Evolutionary conservation across 495 filamentous ascomycete genomes (phyloP).

Genomic region (Penicillium cosmopolitanum): DNA sequence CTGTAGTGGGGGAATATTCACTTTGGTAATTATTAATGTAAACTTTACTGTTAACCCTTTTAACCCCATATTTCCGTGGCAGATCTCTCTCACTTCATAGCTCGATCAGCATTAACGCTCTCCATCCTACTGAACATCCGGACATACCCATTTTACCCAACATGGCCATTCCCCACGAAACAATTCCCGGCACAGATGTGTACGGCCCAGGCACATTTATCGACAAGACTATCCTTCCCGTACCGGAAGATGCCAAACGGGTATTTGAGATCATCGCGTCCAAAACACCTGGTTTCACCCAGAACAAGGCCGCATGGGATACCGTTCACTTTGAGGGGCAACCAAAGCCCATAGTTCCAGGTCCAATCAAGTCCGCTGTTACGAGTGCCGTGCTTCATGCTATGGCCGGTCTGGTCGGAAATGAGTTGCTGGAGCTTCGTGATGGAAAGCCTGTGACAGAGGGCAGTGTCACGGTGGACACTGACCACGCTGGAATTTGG

Average conservation of each 20-base stretch:
- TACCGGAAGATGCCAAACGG: conserved; percentile 30
- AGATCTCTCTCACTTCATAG: no score
- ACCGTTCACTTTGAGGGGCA: conserved; percentile 31
- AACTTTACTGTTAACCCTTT: no score
- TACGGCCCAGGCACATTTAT: conserved; percentile 37
- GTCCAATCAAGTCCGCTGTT: conserved; percentile 28
- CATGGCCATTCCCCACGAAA: conserved; percentile 21
- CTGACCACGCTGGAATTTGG: conserved; percentile 37
- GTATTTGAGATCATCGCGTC: conserved; percentile 30
- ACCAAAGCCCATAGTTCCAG: conserved; percentile 30
- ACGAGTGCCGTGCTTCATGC: conserved; percentile 34
- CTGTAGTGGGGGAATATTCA: no score
- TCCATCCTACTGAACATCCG: no score
- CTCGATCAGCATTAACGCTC: no score
- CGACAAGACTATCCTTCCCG: conserved; percentile 29
- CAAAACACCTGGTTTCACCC: conserved; percentile 30
- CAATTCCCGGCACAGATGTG: conserved; percentile 27
- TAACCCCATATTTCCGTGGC: no score
- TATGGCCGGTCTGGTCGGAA: conserved; percentile 32
- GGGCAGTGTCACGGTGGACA: conserved; percentile 26
- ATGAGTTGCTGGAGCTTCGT: conserved; percentile 33
- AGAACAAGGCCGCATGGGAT: conserved; percentile 27
- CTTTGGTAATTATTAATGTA: no score
- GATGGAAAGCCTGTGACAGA: conserved; percentile 20
- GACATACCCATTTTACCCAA: background rate